These are phyloP conservation scores for Penicillium digitatum DNA, from an alignment of 2,329 filamentous ascomycete species.

Conservation along the genomic window DNA sequence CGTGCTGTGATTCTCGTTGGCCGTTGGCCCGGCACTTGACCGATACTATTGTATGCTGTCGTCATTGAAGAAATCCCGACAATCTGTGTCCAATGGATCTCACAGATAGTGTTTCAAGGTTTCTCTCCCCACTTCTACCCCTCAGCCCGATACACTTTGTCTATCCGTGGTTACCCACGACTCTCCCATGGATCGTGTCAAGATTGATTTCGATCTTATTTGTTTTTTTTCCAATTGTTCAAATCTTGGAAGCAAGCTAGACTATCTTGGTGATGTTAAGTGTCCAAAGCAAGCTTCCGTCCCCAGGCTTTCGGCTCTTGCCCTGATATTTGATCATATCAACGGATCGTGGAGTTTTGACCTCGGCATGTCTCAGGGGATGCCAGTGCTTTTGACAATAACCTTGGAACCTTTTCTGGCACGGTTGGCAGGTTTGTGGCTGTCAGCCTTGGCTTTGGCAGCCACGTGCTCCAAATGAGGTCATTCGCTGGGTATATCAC, in stretches of 20 bases:
- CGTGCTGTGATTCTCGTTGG: not conserved
- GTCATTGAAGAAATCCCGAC: constrained; percentile 1
- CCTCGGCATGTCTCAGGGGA: not conserved
- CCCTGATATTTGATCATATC: not conserved
- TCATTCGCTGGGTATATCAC: not conserved
- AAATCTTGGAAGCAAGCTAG: not conserved
- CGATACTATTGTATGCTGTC: not conserved
- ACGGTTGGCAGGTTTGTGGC: not conserved
- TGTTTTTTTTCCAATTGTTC: not conserved
- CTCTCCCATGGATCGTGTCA: not conserved
- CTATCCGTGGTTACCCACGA: not conserved
- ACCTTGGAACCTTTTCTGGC: not conserved
- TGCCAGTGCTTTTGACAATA: not conserved
- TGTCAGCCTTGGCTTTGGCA: not conserved
- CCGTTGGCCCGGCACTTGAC: constrained; percentile 2
- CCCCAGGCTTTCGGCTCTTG: not conserved
- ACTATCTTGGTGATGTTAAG: not conserved
- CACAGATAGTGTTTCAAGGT: not conserved
- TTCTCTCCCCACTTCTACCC: constrained; percentile 1
- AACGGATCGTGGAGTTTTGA: not conserved
- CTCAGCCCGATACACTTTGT: not conserved
- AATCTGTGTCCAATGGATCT: constrained; percentile 2
- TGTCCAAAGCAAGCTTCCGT: constrained; percentile 6
- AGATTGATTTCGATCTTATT: not conserved
- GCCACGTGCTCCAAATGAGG: constrained; percentile 7